Base-by-base conservation (phyloP, 2,329 filamentous ascomycete species). In the Venturia pyrina region DNA sequence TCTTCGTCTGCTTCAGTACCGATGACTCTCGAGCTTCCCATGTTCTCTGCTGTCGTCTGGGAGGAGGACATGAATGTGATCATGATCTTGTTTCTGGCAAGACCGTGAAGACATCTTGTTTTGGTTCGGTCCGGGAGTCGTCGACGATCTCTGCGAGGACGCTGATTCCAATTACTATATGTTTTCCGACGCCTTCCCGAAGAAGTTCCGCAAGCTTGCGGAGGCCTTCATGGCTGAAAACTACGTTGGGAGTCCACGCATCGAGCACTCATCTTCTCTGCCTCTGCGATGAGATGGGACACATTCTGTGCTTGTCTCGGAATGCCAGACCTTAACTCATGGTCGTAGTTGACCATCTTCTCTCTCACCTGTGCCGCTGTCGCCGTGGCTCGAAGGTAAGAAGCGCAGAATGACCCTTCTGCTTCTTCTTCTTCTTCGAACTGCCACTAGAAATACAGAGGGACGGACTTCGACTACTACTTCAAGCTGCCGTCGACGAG, bases 111-210 rank as follows among this genome's bases (percentile, higher is more conserved):
- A n/a, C n/a, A n/a, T n/a, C n/a, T n/a, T n/a, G n/a, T n/a, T n/a
- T n/a, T n/a, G n/a, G n/a, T n/a, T n/a, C n/a, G n/a, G n/a, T n/a
- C n/a, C n/a, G n/a, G n/a, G n/a, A n/a, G n/a, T n/a, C n/a, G n/a
- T n/a, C n/a, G n/a, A 89, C 19, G 79, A 96, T 82, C 86, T 76
- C 79, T 96, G 96, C 68, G 86, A 89, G 66, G 91, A 89, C 71
- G 84, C 81, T 7, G 86, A 89, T 67, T 85, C 88, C 70, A 79
- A 80, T 8, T 87, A 85, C 75, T 82, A 96, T 77, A 89, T 99
- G 79, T 98, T 98, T 75, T 96, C 92, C 0, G 95, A 95, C 0
- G 98, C 95, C 0, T 98, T 99, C 76, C 91, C 93, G 50, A 92
- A 89, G 78, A 80, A 79, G 0, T 86, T 90, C 69, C 90, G 92